Conservation (phyloP, 2,329 filamentous ascomycete genomes). For the Xylariaceae sp. region DNA sequence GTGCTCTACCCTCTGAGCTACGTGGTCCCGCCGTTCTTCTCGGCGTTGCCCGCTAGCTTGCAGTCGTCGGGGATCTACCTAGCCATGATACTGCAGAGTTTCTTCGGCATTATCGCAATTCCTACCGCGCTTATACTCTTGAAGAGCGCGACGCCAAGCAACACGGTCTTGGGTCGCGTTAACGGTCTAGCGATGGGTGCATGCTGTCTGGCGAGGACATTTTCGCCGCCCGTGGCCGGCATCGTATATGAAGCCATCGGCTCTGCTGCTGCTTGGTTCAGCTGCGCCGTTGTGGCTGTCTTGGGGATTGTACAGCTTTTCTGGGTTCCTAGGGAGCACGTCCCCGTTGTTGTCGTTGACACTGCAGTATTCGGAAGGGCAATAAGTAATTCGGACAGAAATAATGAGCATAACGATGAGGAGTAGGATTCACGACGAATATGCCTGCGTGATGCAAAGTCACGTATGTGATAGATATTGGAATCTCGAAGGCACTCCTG, state of each 20-base stretch:
- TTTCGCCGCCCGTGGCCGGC: conserved; percentile 65
- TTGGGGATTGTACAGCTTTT: conserved; percentile 32
- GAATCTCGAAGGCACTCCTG: not conserved
- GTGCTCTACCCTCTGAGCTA: conserved; percentile 64
- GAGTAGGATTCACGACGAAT: not conserved
- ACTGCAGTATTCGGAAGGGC: conserved; percentile 17
- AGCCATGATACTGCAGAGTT: conserved; percentile 61
- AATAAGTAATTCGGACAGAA: conserved; percentile 12
- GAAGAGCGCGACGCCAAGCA: conserved; percentile 64
- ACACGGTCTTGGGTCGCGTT: conserved; percentile 62
- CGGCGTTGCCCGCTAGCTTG: conserved; percentile 49
- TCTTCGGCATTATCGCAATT: conserved; percentile 65
- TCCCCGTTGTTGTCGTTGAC: conserved; percentile 21
- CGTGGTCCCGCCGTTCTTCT: conserved; percentile 64
- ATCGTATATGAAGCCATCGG: conserved; percentile 61
- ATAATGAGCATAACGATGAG: conserved; percentile 1
- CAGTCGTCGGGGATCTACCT: conserved; percentile 61
- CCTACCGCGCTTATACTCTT: conserved; percentile 67
- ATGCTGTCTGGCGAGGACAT: conserved; percentile 65
- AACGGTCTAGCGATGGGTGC: conserved; percentile 69
- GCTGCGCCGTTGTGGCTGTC: conserved; percentile 33
- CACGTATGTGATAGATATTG: not conserved
- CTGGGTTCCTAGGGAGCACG: conserved; percentile 32
- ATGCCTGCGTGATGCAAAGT: not conserved
- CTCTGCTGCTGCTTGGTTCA: conserved; percentile 41